Evolutionary conservation across 495 filamentous ascomycete genomes (phyloP), one percentile per base, ranked within the genome.

Genomic region (Extremus antarcticus): DNA sequence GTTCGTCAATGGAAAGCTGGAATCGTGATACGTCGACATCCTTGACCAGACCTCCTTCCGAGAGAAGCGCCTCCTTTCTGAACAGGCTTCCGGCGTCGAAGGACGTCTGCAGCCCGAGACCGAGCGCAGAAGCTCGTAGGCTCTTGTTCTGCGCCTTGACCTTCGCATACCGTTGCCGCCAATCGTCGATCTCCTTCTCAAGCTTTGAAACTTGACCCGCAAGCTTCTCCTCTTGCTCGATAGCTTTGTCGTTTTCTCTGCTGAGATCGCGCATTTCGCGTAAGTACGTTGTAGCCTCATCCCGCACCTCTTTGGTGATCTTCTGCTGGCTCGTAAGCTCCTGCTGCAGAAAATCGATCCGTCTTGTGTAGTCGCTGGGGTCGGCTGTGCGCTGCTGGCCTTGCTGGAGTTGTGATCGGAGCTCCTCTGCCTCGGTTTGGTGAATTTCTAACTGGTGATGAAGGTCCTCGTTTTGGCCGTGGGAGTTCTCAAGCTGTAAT

Each of bases 11-110:
- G 16, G 90, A 81, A 59, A 96, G 85, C 66, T 98, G 92, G 75
- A 94, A 97, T 59, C 87, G 88, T 35, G 92, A 95, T 46, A 98
- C 80, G 70, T 95, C 85, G 20, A 95, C 79, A 69, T 95, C 90
- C 69, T 85, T 87, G 47, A 98, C 81, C 22, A 91, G 65, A 1
- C 92, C 92, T 48, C 85, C 76, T 10, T 79, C 74, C 54, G 85
- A 76, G 20, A 83, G 75, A 58, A 95, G 80, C 13, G 25, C 60
- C 59, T 51, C 54, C 50, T 35, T 62, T 39, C 52, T 55, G 48
- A 47, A 2, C 13, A 60, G 55, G 32, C 22, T 21, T 51, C 39
- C 51, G 19, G 60, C 38, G 45, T 54, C 38, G 51, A 49, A 58
- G 19, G 56, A 15, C 2, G 80, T 81, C 17, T 68, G 60, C 47